phyloP scores from a whole-genome alignment of 164 flowering plant genomes.

The Tinospora cordifolia region DNA sequence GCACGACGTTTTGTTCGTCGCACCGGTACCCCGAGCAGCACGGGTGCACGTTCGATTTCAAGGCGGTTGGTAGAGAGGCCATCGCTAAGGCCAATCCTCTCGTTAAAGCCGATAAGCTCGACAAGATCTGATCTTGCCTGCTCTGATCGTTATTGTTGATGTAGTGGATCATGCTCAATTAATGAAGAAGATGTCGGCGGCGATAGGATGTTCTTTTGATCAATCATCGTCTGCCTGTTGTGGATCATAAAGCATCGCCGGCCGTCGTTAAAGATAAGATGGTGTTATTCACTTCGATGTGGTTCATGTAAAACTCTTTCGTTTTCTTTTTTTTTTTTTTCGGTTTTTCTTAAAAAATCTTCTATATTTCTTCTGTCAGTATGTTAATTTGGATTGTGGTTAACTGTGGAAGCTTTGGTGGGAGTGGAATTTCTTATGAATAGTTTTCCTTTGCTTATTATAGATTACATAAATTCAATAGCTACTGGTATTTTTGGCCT shows the following conservation, averaged over 20 bases:
- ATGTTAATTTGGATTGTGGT: slow-evolving; percentile 6
- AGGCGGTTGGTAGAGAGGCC: slow-evolving; percentile 47
- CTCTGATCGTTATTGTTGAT: background rate
- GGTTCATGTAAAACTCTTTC: slow-evolving; percentile 10
- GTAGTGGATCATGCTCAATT: background rate
- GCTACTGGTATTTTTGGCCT: background rate
- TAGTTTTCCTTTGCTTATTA: background rate
- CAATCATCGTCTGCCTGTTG: too few species aligned
- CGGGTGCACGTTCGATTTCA: slow-evolving; percentile 59
- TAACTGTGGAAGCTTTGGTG: slow-evolving; percentile 1
- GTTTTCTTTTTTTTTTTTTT: background rate
- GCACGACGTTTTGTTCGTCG: slow-evolving; percentile 47
- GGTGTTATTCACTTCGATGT: slow-evolving; percentile 7
- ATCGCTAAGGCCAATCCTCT: slow-evolving; percentile 61
- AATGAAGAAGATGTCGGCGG: background rate
- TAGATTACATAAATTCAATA: background rate
- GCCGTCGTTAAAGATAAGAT: background rate
- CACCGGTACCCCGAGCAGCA: slow-evolving; percentile 82
- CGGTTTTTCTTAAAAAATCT: too few species aligned
- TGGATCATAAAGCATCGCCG: background rate
- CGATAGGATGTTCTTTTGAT: too few species aligned
- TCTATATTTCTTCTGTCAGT: background rate
- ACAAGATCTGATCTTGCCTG: slow-evolving; percentile 30
- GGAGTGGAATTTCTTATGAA: slow-evolving; percentile 9
- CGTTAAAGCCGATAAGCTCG: slow-evolving; percentile 49